Evolutionary conservation across 768 basidiomycete species (phyloP), one percentile per base, ranked within the genome.

Genomic region (Mycena crocata): DNA sequence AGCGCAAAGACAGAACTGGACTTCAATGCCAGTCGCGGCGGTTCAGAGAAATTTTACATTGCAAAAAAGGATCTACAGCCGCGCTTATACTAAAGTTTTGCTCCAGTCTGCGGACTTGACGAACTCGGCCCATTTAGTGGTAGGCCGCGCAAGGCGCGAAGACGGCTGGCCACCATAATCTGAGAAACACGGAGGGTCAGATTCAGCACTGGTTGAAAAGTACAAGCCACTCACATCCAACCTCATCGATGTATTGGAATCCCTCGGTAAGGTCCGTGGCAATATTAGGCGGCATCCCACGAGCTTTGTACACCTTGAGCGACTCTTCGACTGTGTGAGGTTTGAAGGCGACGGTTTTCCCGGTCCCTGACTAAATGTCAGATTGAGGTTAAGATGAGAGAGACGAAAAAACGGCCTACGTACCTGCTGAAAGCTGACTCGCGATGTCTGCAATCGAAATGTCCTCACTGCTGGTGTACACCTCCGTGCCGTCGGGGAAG

Each of bases 401-500:
- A 31, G 5, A 9, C n/a, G 28, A 34, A 28, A n/a, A n/a, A n/a
- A n/a, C n/a, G n/a, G n/a, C n/a, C 19, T 21, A 14, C 58, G 34
- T 10, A 67, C 65, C 65, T 57, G 61, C 13, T 9, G 52, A 48
- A 30, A 48, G 19, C 42, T 54, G 51, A 17, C 2, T 26, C 13
- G 46, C 45, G 10, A 64, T 6, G 30, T 63, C 54, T 21, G 34
- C 32, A 4, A 51, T 26, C 5, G 56, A 30, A 24, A 68, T 62
- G 8, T 49, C 35, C 34, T 52, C 62, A 35, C 55, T 30, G n/a
- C 28, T 34, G 3, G 67, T 44, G 12, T 32, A 12, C 1, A 68
- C 5, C 42, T 63, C 56, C 30, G 17, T 12, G 5, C 67, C 67
- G 26, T 57, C 31, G 2, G 61, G 61, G 50, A 68, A 68, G 15